These are phyloP conservation scores for Clathrospora elynae DNA, from an alignment of 2,329 filamentous ascomycete genomes.

Conservation along the genomic window DNA sequence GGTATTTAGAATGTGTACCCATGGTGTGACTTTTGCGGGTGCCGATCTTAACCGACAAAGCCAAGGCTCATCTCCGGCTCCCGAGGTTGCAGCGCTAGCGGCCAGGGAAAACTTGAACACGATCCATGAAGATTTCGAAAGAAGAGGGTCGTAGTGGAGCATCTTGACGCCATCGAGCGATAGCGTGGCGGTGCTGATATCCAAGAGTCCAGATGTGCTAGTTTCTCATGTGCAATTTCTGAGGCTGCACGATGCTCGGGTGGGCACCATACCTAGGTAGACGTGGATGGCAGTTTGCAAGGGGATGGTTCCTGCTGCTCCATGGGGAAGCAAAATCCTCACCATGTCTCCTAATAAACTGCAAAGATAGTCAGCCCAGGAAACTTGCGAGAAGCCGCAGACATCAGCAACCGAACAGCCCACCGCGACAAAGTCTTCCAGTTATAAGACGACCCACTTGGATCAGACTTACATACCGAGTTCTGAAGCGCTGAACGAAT, in stretches of 20 bases:
- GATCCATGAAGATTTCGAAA: constrained; percentile 24
- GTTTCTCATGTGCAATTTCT: constrained; percentile 15
- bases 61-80: constrained; percentile 21
- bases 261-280: too few relatives aligned
- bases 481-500: background rate
- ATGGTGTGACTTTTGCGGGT: constrained; percentile 8
- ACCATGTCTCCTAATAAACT: too few relatives aligned
- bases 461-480: background rate
- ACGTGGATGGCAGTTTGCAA: too few relatives aligned
- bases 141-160: constrained; percentile 31
- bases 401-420: too few relatives aligned
- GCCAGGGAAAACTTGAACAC: constrained; percentile 21
- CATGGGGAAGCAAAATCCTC: too few relatives aligned
- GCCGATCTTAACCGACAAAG: constrained; percentile 33
- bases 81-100: constrained; percentile 34
- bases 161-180: constrained; percentile 9
- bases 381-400: too few relatives aligned
- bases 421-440: too few relatives aligned
- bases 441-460: too few relatives aligned
- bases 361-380: too few relatives aligned
- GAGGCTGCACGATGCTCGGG: constrained; percentile 20
- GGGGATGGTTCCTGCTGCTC: too few relatives aligned
- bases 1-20: background rate
- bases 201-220: constrained; percentile 5
- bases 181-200: constrained; percentile 12